Evolutionary conservation across 1,284 basidiomycete genomes (phyloP), one percentile per base, ranked within the genome.

Genomic region (Vanrija sp.): DNA sequence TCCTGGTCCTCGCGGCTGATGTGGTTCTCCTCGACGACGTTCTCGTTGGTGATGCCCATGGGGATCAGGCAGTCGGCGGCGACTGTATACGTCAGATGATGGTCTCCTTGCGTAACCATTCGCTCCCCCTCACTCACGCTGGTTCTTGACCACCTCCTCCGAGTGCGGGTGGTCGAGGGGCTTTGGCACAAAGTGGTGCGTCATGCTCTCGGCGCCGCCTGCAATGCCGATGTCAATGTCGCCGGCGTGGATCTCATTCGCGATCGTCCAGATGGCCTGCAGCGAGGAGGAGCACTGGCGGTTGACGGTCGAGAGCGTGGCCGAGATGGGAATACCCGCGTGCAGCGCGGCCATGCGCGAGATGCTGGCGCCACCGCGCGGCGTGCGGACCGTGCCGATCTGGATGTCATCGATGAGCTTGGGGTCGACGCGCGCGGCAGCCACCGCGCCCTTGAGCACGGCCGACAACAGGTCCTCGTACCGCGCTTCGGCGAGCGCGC

Each of bases 11-110:
- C 79, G 54, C 93, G 87, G 43, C 86, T 78, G 70, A 97, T 83
- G 63, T 81, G 79, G 78, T 42, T 42, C 59, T 61, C 59, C 6
- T 81, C 78, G 19, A 92, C 91, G 62, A 65, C 91, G 72, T 95
- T 96, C 80, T 96, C 93, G 42, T 90, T 93, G 42, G 91, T 93
- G 78, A 89, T 86, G 58, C 91, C 91, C 91, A 93, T 94, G 54
- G 92, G 92, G 58, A 93, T 80, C 19, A 92, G 81, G 76, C 92
- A 95, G 80, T 96, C 91, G 59, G 86, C 85, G 3, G 93, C 85
- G 66, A 89, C 86, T 67, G 85, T 78, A 75, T 82, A 84, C 55
- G 21, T 23, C 21, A 23, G 21, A 2, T 23, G 21, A 5, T 2
- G 5, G 2, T 5, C 21, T 23, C 21, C 21, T 23, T 23, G 21